These are phyloP conservation scores for Allodekkera sacchari DNA, from an alignment of 805 yeast genomes.

Conservation along the genomic window DNA sequence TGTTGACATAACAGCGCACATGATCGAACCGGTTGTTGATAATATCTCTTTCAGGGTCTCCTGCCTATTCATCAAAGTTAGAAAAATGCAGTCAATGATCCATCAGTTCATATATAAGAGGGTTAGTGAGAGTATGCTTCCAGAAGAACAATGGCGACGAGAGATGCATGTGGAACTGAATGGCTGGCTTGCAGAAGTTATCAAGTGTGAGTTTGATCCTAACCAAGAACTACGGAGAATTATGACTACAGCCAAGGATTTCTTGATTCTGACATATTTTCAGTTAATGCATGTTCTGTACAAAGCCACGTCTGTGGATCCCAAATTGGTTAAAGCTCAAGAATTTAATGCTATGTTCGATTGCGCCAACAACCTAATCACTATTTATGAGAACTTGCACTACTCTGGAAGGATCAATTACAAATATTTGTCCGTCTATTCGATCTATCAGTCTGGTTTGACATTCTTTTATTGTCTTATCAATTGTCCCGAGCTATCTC, in stretches of 20 bases:
- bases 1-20: slow-evolving; percentile 7
- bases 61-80: slow-evolving; percentile 6
- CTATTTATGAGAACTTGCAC: slow-evolving; percentile 7
- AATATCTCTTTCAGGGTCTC: slow-evolving; percentile 6
- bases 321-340: slow-evolving; percentile 4
- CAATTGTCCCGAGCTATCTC: slow-evolving; percentile 7
- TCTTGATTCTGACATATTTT: slow-evolving; percentile 6
- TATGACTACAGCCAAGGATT: slow-evolving; percentile 3
- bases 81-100: slow-evolving; percentile 11
- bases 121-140: no score
- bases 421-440: slow-evolving; percentile 12
- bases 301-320: slow-evolving; percentile 7
- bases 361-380: slow-evolving; percentile 7
- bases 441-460: slow-evolving; percentile 12
- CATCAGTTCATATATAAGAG: no score
- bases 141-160: slow-evolving; percentile 5
- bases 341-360: slow-evolving; percentile 9
- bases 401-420: slow-evolving; percentile 7
- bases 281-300: slow-evolving; percentile 9
- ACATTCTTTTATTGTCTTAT: slow-evolving; percentile 9
- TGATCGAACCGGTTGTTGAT: background rate
- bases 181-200: slow-evolving; percentile 5
- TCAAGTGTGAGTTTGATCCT: background rate
- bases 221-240: background rate
- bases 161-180: slow-evolving; percentile 13